Conservation (phyloP, 495 filamentous ascomycete species). For the Penicillium pancosmium region DNA sequence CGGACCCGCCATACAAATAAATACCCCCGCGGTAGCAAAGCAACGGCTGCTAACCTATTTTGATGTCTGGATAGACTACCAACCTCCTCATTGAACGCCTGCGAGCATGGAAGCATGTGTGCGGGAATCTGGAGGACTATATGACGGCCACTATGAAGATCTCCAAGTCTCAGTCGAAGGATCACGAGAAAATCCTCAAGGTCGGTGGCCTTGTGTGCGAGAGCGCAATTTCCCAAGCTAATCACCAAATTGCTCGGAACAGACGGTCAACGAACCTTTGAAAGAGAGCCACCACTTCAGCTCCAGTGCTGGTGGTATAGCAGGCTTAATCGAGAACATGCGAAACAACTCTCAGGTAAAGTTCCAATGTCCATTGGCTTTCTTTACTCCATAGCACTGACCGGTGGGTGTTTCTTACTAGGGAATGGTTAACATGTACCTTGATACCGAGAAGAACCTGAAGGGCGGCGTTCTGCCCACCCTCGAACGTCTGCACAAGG, state of each 20-base stretch:
- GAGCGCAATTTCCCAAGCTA: not conserved
- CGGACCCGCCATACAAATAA: not conserved
- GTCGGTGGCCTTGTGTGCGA: slow-evolving; percentile 38
- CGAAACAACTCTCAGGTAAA: slow-evolving; percentile 83
- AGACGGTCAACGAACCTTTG: slow-evolving; percentile 85
- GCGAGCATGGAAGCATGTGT: slow-evolving; percentile 93
- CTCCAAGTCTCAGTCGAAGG: slow-evolving; percentile 82
- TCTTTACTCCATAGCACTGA: too few species aligned
- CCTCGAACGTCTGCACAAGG: slow-evolving; percentile 86
- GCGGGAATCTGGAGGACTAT: slow-evolving; percentile 88
- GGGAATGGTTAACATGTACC: slow-evolving; percentile 82
- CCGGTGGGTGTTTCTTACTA: slow-evolving; percentile 21
- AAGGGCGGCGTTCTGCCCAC: slow-evolving; percentile 82
- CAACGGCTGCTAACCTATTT: slow-evolving; percentile 12
- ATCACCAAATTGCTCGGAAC: slow-evolving; percentile 1
- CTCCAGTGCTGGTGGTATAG: slow-evolving; percentile 78
- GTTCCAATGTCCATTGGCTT: not conserved
- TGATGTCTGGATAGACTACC: slow-evolving; percentile 57
- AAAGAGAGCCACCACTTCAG: slow-evolving; percentile 90
- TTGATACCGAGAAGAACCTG: slow-evolving; percentile 85
- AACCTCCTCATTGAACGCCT: slow-evolving; percentile 81
- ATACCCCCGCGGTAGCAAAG: not conserved
- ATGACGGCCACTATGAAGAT: slow-evolving; percentile 80
- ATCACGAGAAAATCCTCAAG: slow-evolving; percentile 94
- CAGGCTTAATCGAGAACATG: slow-evolving; percentile 90